Evolutionary conservation across 2,329 filamentous ascomycete genomes (phyloP).

Genomic region (Shiraia sp.): DNA sequence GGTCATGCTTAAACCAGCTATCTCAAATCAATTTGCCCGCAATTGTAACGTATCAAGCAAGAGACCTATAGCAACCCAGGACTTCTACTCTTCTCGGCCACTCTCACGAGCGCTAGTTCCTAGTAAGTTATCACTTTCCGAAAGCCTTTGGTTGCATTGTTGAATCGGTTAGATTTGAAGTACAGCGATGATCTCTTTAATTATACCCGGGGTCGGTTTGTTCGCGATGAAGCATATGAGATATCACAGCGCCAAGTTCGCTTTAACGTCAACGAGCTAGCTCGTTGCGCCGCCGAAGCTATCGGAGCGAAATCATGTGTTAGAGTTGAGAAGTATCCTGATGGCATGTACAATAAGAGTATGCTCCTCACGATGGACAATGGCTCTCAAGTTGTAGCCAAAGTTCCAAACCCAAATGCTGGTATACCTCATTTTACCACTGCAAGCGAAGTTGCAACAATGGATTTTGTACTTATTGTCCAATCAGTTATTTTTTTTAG

Average conservation of each 20-base stretch:
- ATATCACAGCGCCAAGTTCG: constrained; percentile 22
- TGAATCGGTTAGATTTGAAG: constrained; percentile 15
- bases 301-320: constrained; percentile 31
- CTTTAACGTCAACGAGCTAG: constrained; percentile 37
- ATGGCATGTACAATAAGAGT: constrained; percentile 43
- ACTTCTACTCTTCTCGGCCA: neutral
- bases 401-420: constrained; percentile 45
- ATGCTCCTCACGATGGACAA: constrained; percentile 44
- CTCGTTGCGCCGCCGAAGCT: constrained; percentile 24
- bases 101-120: constrained; percentile 8
- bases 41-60: constrained; percentile 17
- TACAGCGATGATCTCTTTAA: constrained; percentile 29
- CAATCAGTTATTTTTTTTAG: neutral
- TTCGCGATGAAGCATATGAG: constrained; percentile 27
- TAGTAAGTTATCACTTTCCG: constrained; percentile 4
- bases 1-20: too few species aligned
- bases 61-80: neutral
- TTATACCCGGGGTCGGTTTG: constrained; percentile 33
- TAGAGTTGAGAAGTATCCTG: constrained; percentile 31
- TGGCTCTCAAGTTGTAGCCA: constrained; percentile 40
- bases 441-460: constrained; percentile 46
- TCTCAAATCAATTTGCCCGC: neutral
- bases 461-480: constrained; percentile 34
- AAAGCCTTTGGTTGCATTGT: constrained; percentile 4
- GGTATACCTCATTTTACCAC: constrained; percentile 40